Evolutionary conservation across 495 filamentous ascomycete species (phyloP), one percentile per base, ranked within the genome.

Genomic region (Daldinia vernicosa): DNA sequence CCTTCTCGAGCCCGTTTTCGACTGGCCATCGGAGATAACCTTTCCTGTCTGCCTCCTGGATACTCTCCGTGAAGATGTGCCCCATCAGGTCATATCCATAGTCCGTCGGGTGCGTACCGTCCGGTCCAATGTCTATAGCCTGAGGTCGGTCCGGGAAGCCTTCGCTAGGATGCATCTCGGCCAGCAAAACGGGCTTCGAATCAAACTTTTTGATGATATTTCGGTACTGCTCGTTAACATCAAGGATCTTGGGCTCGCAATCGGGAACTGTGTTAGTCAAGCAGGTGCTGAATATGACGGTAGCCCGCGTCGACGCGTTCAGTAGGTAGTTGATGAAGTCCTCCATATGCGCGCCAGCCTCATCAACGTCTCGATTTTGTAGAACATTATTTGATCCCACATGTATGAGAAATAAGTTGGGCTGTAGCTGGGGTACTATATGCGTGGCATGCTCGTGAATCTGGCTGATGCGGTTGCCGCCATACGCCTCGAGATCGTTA

Each of bases 11-110:
- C 2, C 76, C 77, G 59, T 76, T 75, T 8, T 74, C 65, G 59
- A 74, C 74, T 0, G 81, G 80, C 54, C 69, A 59, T 22, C 61
- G 72, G n/a, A 84, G 58, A 63, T 78, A 82, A 4, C 79, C 80
- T 33, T 75, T 77, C 8, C 15, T 27, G 33, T 78, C 67, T 15
- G 81, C 81, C 4, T 74, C 66, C 60, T 69, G 61, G 28, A 85
- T 76, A 2, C 73, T 77, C 43, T 77, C 57, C 1, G 67, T 67
- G 67, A 82, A 81, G 53, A 80, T 76, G 28, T 69, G 69, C 6
- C 81, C 84, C 81, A 85, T 84, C 62, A 81, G 75, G 15, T 66
- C 60, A 65, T 86, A 86, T 0, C 82, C 82, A 14, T 47, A 37
- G 66, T 85, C 79, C 12, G 75, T 80, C 1, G 83, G 84, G 61